Percentiles rank a stretch among this genome's conserved stretches.
Conservation (phyloP, 1,284 basidiomycete genomes). For the Sporisorium reilianum region DNA sequence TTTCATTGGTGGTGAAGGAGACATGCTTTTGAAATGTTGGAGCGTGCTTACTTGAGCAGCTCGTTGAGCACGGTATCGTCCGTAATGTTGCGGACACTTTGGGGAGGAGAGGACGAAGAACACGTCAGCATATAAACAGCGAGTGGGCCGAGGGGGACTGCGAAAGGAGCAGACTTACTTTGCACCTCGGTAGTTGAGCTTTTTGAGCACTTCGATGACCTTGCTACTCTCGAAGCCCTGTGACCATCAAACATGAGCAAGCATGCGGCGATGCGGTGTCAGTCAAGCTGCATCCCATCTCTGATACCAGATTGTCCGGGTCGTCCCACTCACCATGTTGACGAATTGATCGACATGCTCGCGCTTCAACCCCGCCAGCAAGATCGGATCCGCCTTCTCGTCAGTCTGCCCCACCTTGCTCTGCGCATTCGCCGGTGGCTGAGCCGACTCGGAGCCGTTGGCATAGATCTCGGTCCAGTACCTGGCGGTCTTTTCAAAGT, state of each 20-base stretch:
- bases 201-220: conserved; percentile 88
- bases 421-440: conserved; percentile 42
- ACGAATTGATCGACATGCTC: conserved; percentile 72
- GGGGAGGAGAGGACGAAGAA: not conserved
- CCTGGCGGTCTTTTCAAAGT: conserved; percentile 90
- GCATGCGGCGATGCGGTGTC: not conserved
- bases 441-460: conserved; percentile 48
- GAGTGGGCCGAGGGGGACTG: not conserved
- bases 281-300: not conserved
- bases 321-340: conserved; percentile 56
- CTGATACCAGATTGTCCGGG: not conserved
- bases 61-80: conserved; percentile 62
- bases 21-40: conserved; percentile 24
- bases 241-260: not conserved
- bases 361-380: conserved; percentile 72
- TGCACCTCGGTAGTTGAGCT: conserved; percentile 88
- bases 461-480: conserved; percentile 78
- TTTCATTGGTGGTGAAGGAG: conserved; percentile 2
- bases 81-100: conserved; percentile 58
- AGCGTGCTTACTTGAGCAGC: conserved; percentile 46
- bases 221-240: conserved; percentile 77
- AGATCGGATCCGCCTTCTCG: conserved; percentile 63
- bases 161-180: conserved; percentile 72
- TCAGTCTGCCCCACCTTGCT: conserved; percentile 57
- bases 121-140: conserved; percentile 10